Conservation (phyloP, 805 yeast genomes). For the Priceomyces haplophilus region DNA sequence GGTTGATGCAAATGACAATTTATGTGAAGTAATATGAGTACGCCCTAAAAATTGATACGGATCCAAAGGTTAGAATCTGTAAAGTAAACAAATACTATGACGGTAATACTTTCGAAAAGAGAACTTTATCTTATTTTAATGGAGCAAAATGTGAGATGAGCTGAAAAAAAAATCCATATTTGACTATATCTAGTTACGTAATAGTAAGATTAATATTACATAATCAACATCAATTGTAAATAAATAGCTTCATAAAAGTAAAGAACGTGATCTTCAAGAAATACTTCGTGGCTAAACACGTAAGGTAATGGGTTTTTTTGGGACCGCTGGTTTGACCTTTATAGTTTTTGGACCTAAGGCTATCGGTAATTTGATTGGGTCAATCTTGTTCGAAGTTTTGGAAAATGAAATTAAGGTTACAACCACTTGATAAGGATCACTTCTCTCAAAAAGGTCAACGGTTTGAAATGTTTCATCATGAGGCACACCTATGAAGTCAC, state of each 20-base stretch:
- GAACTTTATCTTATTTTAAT: not conserved
- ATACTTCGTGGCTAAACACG: not conserved
- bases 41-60: too few species aligned
- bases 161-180: constrained; percentile 1
- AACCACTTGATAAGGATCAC: constrained; percentile 77
- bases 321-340: constrained; percentile 50
- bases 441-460: constrained; percentile 64
- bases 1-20: too few species aligned
- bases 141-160: not conserved
- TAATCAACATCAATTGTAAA: not conserved
- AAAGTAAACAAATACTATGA: constrained; percentile 5
- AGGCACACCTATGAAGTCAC: constrained; percentile 65
- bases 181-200: not conserved
- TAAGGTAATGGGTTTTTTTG: constrained; percentile 49
- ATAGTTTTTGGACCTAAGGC: constrained; percentile 43
- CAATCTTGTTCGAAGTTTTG: constrained; percentile 54
- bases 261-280: too few species aligned
- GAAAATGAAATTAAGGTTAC: constrained; percentile 72
- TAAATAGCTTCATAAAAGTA: not conserved
- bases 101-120: not conserved
- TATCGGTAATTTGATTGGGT: constrained; percentile 20
- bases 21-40: too few species aligned
- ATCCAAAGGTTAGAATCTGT: too few species aligned
- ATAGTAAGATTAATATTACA: not conserved
- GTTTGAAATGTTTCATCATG: constrained; percentile 83